Percentiles rank a stretch among this genome's conserved stretches.
phyloP scores from a whole-genome alignment of 345 rosid genomes.

The Rhodamnia argentea region DNA sequence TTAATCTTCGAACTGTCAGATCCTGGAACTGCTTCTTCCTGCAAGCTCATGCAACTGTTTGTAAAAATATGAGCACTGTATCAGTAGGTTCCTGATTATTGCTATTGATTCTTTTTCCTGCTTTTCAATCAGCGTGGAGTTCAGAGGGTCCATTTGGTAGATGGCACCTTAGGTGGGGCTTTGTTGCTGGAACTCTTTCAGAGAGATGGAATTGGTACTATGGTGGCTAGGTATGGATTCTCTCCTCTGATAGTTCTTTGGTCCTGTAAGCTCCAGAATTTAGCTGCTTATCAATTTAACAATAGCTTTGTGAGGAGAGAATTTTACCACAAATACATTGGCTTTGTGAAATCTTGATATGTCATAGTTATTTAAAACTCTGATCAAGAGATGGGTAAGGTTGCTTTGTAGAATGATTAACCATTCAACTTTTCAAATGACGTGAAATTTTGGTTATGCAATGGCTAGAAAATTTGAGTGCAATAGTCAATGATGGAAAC shows the following conservation, averaged over 20 bases:
- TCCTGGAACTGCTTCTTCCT: not conserved
- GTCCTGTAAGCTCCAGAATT: not conserved
- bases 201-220: constrained; percentile 98
- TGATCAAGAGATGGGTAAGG: not conserved
- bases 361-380: not conserved
- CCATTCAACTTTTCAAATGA: not conserved
- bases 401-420: not conserved
- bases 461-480: not conserved
- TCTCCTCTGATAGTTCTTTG: not conserved
- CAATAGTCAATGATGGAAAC: not conserved
- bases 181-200: constrained; percentile 77
- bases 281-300: not conserved
- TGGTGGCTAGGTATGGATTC: constrained; percentile 84
- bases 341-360: not conserved
- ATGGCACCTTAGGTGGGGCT: constrained; percentile 86
- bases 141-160: constrained; percentile 90
- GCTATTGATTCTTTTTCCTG: not conserved
- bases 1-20: not conserved
- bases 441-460: not conserved
- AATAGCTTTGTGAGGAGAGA: not conserved
- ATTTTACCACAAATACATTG: not conserved
- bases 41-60: not conserved
- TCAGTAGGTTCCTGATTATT: constrained; percentile 1
- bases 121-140: constrained; percentile 74
- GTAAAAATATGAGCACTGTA: not conserved